Evolutionary conservation across 2,329 filamentous ascomycete species (phyloP), one percentile per base, ranked within the genome.

Genomic region (Colletotrichum destructivum): DNA sequence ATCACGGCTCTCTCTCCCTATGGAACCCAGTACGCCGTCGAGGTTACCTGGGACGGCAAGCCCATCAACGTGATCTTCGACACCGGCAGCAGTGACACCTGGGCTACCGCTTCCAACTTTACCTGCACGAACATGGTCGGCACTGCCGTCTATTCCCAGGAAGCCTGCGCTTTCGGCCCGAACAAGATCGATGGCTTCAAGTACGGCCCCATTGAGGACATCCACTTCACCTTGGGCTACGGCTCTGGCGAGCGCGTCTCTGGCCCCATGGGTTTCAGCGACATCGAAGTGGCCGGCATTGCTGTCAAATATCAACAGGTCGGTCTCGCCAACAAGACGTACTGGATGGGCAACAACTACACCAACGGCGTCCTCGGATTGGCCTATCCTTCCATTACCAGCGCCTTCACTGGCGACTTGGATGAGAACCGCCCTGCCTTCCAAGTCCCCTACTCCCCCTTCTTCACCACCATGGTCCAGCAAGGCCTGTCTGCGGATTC

Each of bases 51-150:
- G 83, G 82, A 84, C 46, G 78, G 78, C 18, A 76, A 76, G 9
- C 79, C 80, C 0, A 75, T 83, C 40, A 83, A 81, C 79, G 76
- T 88, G 38, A 75, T 87, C 15, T 79, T 89, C 57, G 86, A 88
- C 74, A 88, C 86, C 0, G 86, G 85, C 31, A 87, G 85, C 75
- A 83, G 86, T 26, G 87, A 89, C 72, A 88, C 86, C 0, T 88
- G 86, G 86, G 81, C 83, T 2, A 81, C 82, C 44, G 78, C 79
- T 13, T 76, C 75, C 1, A 79, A 81, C 40, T 87, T 87, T 72
- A 75, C 77, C 54, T 88, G 87, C 73, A 76, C 82, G 46, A 81
- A 83, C 68, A 76, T 74, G n/a, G 68, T 74, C 0, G 83, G 83
- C 18, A 73, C 76, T 8, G 66, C 66, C 3, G 68, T 76, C 9